These are phyloP conservation scores for Pleoardoris graminearum DNA, from an alignment of 2,329 filamentous ascomycete species.

Conservation along the genomic window DNA sequence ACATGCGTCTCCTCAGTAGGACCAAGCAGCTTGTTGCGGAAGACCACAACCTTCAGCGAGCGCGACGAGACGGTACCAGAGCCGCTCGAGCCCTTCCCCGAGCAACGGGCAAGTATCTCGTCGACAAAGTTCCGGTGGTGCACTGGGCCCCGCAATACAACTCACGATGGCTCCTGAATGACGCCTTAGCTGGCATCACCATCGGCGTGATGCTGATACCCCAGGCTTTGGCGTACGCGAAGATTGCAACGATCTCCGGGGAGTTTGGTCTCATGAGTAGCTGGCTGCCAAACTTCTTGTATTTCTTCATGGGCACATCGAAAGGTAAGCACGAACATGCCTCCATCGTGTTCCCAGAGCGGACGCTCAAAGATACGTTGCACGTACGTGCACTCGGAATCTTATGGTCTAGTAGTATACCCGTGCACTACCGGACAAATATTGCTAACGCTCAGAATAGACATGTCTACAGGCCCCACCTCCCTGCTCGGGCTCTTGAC, in stretches of 20 bases:
- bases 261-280: constrained; percentile 85
- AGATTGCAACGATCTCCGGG: constrained; percentile 87
- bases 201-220: constrained; percentile 82
- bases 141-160: constrained; percentile 67
- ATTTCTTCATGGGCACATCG: constrained; percentile 89
- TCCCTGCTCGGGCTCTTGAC: constrained; percentile 67
- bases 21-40: constrained; percentile 24
- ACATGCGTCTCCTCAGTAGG: constrained; percentile 30
- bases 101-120: constrained; percentile 58
- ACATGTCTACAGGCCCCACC: constrained; percentile 69
- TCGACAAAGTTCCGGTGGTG: constrained; percentile 64
- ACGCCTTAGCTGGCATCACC: constrained; percentile 66
- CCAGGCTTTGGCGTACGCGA: constrained; percentile 94
- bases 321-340: constrained; percentile 21
- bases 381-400: neutral
- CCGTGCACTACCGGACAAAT: neutral
- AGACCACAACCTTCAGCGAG: constrained; percentile 35
- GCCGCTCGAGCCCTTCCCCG: constrained; percentile 53
- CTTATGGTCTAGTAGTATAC: neutral
- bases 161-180: constrained; percentile 63
- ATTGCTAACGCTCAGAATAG: constrained; percentile 48
- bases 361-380: neutral
- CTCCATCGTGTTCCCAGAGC: neutral
- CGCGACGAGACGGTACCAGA: constrained; percentile 34
- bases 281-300: constrained; percentile 92